Percentiles rank a stretch among this genome's conserved stretches.
Conservation (phyloP, 2,329 filamentous ascomycete genomes). For the Trichocomaceae sp. region DNA sequence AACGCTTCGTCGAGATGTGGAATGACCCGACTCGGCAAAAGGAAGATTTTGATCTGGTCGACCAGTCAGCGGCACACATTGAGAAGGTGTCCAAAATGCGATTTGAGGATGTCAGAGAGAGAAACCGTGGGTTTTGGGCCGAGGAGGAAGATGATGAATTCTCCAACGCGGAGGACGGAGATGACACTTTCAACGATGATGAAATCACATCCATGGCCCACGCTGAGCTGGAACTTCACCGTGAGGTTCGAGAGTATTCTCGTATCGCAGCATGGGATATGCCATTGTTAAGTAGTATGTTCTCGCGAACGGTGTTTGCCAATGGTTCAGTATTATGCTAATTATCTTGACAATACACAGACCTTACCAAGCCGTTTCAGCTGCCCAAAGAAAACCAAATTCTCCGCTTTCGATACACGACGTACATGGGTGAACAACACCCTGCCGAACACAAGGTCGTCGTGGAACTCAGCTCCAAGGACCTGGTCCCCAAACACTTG, state of each 20-base stretch:
- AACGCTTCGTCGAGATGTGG: conserved; percentile 31
- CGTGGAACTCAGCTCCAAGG: conserved; percentile 72
- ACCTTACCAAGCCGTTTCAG: conserved; percentile 75
- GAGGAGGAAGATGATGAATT: conserved; percentile 42
- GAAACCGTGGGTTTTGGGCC: conserved; percentile 35
- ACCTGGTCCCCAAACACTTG: conserved; percentile 57
- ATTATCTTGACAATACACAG: conserved; percentile 42
- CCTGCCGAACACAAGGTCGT: conserved; percentile 91
- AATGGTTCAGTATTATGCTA: background rate
- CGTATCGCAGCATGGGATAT: conserved; percentile 91
- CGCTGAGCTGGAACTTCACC: conserved; percentile 76
- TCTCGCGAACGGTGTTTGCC: conserved; percentile 8
- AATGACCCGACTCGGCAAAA: conserved; percentile 28
- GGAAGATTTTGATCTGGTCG: conserved; percentile 26
- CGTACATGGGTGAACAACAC: conserved; percentile 89
- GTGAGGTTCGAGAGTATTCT: conserved; percentile 82
- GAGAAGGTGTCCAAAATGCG: conserved; percentile 26
- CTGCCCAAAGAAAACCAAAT: conserved; percentile 59
- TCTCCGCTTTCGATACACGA: conserved; percentile 92
- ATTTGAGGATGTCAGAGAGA: conserved; percentile 23
- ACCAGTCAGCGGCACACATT: conserved; percentile 25
- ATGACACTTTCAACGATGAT: conserved; percentile 60
- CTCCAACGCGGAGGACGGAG: conserved; percentile 44
- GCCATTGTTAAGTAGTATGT: conserved; percentile 77
- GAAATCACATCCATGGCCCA: conserved; percentile 81